Evolutionary conservation across 441 rosid species (phyloP).

Genomic region (Corymbia citriodora): DNA sequence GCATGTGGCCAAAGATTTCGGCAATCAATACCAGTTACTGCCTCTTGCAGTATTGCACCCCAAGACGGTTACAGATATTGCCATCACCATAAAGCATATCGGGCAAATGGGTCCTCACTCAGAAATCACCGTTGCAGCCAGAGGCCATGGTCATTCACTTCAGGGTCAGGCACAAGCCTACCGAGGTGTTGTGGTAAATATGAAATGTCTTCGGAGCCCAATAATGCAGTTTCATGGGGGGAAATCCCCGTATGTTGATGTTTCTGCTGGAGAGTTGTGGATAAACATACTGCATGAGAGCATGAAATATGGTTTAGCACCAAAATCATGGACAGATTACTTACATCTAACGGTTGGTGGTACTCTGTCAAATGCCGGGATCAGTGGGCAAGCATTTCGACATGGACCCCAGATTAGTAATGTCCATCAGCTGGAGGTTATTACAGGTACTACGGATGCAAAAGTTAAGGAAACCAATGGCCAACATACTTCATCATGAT

Average conservation of each 20-base stretch:
- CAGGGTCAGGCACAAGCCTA: constrained; percentile 90
- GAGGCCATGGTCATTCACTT: constrained; percentile 96
- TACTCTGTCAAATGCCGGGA: constrained; percentile 91
- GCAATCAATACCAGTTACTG: constrained; percentile 57
- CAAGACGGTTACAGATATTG: constrained; percentile 70
- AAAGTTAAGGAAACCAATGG: neutral
- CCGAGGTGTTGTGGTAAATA: constrained; percentile 74
- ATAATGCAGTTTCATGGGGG: constrained; percentile 46
- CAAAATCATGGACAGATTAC: constrained; percentile 99
- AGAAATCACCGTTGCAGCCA: constrained; percentile 79
- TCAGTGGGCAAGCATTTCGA: constrained; percentile 95
- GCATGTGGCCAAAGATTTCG: constrained; percentile 82
- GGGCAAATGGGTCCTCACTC: constrained; percentile 83
- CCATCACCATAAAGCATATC: constrained; percentile 60
- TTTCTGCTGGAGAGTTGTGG: constrained; percentile 90
- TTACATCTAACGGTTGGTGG: constrained; percentile 95
- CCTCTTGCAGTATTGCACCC: constrained; percentile 86
- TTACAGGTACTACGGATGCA: constrained; percentile 66
- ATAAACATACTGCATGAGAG: constrained; percentile 76
- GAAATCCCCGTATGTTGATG: constrained; percentile 56
- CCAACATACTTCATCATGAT: neutral
- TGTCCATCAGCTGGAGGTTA: constrained; percentile 81
- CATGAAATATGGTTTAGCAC: constrained; percentile 79
- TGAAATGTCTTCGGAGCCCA: constrained; percentile 61
- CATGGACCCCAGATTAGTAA: constrained; percentile 99